phyloP scores from a whole-genome alignment of 1,284 basidiomycete genomes.

The Moesziomyces aphidis region DNA sequence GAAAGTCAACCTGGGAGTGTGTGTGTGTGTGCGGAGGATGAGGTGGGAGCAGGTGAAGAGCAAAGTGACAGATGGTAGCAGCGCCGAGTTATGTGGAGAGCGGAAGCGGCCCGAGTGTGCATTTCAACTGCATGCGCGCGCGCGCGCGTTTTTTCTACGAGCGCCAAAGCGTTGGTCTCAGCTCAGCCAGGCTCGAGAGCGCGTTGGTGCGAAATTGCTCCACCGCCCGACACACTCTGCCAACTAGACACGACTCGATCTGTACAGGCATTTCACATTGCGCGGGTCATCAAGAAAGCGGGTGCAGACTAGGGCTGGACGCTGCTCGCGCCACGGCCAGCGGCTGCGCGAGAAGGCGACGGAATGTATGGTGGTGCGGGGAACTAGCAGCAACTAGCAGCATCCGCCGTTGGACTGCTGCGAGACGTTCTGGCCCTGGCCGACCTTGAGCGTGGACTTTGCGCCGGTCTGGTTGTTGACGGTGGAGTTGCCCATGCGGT shows the following conservation, averaged over 20 bases:
- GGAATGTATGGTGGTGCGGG: neutral
- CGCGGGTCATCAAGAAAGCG: neutral
- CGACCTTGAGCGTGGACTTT: conserved; percentile 66
- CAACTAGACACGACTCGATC: neutral
- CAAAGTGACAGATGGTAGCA: neutral
- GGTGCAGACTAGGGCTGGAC: neutral
- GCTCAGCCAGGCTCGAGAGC: neutral
- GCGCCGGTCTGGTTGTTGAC: conserved; percentile 62
- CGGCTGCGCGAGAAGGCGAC: neutral
- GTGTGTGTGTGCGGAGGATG: neutral
- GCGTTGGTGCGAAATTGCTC: no score
- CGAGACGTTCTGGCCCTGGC: conserved; percentile 64
- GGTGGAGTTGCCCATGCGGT: conserved; percentile 66
- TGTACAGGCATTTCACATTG: conserved; percentile 32
- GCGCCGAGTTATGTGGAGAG: neutral
- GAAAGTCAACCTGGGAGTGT: neutral
- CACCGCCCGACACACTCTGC: no score
- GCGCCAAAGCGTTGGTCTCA: neutral
- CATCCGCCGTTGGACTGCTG: conserved; percentile 60
- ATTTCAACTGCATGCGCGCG: no score
- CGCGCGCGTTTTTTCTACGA: neutral
- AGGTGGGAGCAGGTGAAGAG: neutral
- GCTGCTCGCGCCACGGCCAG: neutral
- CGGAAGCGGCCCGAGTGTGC: neutral
- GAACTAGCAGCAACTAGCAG: conserved; percentile 53